Evolutionary conservation across 106 monocot genomes (phyloP), one percentile per base, ranked within the genome.

Genomic region (Amphibolis antarctica): DNA sequence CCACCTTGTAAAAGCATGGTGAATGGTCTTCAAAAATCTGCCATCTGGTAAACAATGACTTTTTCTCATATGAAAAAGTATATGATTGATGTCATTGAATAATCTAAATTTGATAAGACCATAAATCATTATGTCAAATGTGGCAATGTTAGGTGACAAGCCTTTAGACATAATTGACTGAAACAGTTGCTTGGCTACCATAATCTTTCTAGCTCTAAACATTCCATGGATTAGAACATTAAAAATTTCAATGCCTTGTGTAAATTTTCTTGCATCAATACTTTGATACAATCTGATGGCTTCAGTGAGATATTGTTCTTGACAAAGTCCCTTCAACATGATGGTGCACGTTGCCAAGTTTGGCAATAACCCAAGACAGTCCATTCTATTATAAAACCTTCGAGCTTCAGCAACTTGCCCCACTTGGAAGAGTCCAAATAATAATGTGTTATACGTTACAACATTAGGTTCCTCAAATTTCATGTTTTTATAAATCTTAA

Each of bases 151-250:
- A 49, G 46, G 64, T 24, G 12, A 17, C 46, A 47, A 64, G 12
- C 46, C 64, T 47, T 64, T 25, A 5, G 25, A 24, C 17, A 28
- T 11, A 26, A 48, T 64, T 3, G 64, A 64, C 13, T 48, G 46
- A 46, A 64, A 64, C 12, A 47, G 46, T 25, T 45, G 23, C 25
- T 44, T 26, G 26, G 64, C 64, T 64, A 24, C 47, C 48, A n/a
- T 14, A 48, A 14, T 64, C 45, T 48, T 9, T 36, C 64, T 47
- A 46, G 64, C 64, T 64, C 64, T 64, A 48, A 64, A 25, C 64
- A 64, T 64, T 44, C 64, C 64, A 64, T 64, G 64, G 64, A 64
- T 64, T 27, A 48, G 48, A 64, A 64, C 64, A 64, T 47, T 64
- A 47, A 64, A 47, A 49, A 61, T 61, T 13, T 64, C 64, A 47